Base-by-base conservation (phyloP, 495 filamentous ascomycete species). In the Aspergillus sparsus region DNA sequence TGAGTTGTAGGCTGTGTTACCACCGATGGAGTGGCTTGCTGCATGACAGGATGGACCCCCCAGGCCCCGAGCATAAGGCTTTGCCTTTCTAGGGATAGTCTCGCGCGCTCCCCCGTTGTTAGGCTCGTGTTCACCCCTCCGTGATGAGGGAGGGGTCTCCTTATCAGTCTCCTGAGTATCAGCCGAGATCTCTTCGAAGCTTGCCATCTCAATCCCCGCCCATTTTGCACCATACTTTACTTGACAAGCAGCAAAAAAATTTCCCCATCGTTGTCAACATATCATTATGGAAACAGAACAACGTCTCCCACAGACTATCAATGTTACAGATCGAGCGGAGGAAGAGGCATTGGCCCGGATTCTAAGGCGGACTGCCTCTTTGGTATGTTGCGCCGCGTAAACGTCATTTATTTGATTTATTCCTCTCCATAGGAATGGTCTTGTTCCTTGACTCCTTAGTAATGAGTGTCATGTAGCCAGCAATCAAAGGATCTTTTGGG, bases 341-440 rank as follows among this genome's bases (percentile, higher is more conserved):
- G 27, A 51, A 31, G 49, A 51, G 49, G 49, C 49, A 34, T 51
- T 51, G 21, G 49, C 49, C 8, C 9, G 31, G 49, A 51, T 51
- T 33, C 32, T 51, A 11, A 13, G 49, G 21, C 49, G 49, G 21
- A 51, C 49, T 0, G 49, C 49, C 21, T 51, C 49, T 34, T 7
- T 51, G 21, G 49, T 51, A 51, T 34, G 49, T 51, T 16, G 5
- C 32, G 34, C 49, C 18, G 9, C 21, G 21, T 3, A 27, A 27
- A 27, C 21, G 21, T 32, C 12, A 34, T 34, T 5, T 34, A 5
- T 3, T 13, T 49, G 5, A 15, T 21, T 10, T 21, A 49, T 5
- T 18, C 5, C 6, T 13, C 10, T 15, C 10, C 5, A 50, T 1
- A 34, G 13, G 44, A 47, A 51, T 27, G 21, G 21, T n/a, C n/a